Evolutionary conservation across 176 grass and related monocot genomes (phyloP), one percentile per base, ranked within the genome.

Genomic region (Aechmea fasciata): DNA sequence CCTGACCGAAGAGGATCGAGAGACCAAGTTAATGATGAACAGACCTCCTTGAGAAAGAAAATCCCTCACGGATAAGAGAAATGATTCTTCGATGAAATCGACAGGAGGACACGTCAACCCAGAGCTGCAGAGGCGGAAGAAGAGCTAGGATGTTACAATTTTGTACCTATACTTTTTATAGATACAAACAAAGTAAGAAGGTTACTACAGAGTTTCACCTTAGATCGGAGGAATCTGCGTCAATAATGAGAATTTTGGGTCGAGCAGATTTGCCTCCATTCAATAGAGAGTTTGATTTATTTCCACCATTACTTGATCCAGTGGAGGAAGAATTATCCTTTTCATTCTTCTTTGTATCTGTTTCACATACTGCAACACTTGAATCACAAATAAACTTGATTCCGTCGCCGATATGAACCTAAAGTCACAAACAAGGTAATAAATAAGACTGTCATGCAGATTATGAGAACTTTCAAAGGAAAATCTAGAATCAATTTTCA

Each of bases 151-250:
- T 68, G 49, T 68, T 55, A 77, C 5, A 66, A 17, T 51, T 75
- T 53, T 53, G 63, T 29, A 59, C 14, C 14, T 3, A 12, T 1
- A 59, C 19, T 1, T 19, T 18, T 59, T 59, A 59, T 59, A 59
- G 33, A 41, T 41, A 41, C 33, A 41, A 41, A 41, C 33, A 7
- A 41, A 41, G 33, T 6, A 1, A 41, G 33, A 41, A 41, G 3
- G 33, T 59, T 20, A 59, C 54, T 14, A 59, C n/a, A 9, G 6
- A 13, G 22, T 61, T 7, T 61, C 33, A 97, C 93, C 93, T 97
- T 76, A 92, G 55, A 78, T 97, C 93, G 66, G 93, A 92, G 75
- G 93, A 97, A 83, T 97, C 93, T 66, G 87, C 93, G 79, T 97
- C 93, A 51, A 97, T 26, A 73, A 97, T 73, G 47, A 97, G 86